Base-by-base conservation (phyloP, 1,284 basidiomycete genomes). In the Pisolithus thermaeus region DNA sequence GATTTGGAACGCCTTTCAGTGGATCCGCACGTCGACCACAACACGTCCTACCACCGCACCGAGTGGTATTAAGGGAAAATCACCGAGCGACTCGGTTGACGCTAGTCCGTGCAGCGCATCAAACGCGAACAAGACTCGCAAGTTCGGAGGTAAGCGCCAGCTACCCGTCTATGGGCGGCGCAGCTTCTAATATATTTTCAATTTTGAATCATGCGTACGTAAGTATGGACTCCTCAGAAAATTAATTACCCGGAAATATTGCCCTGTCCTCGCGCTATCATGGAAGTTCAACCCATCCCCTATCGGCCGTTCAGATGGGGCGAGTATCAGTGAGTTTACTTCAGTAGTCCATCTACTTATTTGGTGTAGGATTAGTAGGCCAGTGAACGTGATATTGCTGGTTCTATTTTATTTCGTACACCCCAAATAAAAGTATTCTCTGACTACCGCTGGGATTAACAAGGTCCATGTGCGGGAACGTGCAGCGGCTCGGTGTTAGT, bases 291-390 rank as follows among this genome's bases (percentile, higher is more conserved):
- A 56, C 80, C 81, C 11, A 73, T 82, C 23, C 78, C 79, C 2
- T 85, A 85, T 60, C 72, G 81, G 22, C 83, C 83, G 3, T 85
- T 84, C 62, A 72, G 75, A 54, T 79, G 76, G 75, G 81, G 81
- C 14, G 71, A 77, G 49, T 83, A 83, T 61, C 77, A 82, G 81
- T 84, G 50, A 61, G 80, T 73, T 43, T 39, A 18, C 41, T 25
- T 22, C 30, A 30, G 30, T 30, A 12, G 3, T 46, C 28, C 7
- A 18, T 25, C 28, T 18, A 32, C 18, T 27, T 27, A n/a, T 18
- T 12, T 36, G 46, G 18, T 40, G 16, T 25, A 43, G 25, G 41
- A 23, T 22, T 25, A 11, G 23, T 23, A 6, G 22, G 11, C 23
- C 25, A 14, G 6, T 7, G 3, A 9, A 27, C 22, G 28, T 30